Evolutionary conservation across 179 eudicot species (phyloP).

Genomic region (Monotropa hypopitys): DNA sequence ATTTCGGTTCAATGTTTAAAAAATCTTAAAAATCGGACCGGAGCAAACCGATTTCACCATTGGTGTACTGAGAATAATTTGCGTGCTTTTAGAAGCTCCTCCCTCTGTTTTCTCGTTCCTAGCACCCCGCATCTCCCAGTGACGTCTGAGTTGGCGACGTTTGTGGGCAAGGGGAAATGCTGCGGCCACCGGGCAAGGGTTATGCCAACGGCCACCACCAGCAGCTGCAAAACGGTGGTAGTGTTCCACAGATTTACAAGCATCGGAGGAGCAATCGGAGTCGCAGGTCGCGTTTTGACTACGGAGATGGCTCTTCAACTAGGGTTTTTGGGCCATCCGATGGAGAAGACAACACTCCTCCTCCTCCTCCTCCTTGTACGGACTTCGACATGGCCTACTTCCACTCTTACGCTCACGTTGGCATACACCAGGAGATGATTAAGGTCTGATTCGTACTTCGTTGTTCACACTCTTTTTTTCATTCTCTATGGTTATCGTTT

Average conservation of each 20-base stretch:
- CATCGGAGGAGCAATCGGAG: constrained; percentile 18
- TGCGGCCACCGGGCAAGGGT: constrained; percentile 10
- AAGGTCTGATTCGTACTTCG: constrained; percentile 28
- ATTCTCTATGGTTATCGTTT: background rate
- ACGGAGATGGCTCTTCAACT: constrained; percentile 9
- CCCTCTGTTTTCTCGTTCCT: background rate
- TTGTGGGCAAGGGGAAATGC: background rate
- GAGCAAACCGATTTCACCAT: too few relatives aligned
- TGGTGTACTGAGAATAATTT: too few relatives aligned
- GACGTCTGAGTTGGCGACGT: background rate
- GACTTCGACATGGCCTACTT: constrained; percentile 86
- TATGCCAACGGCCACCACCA: constrained; percentile 10
- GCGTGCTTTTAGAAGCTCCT: background rate
- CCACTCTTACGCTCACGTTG: constrained; percentile 83
- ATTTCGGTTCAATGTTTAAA: too few relatives aligned
- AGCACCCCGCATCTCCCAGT: background rate
- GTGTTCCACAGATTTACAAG: constrained; percentile 5
- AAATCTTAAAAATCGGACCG: too few relatives aligned
- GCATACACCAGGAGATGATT: constrained; percentile 97
- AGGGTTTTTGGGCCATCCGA: constrained; percentile 16
- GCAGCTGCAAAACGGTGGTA: constrained; percentile 14
- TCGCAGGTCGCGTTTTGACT: constrained; percentile 13
- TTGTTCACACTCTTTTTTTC: background rate
- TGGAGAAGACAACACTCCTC: background rate
- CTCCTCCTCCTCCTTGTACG: constrained; percentile 44